phyloP scores from a whole-genome alignment of 1,284 basidiomycete genomes.

The Mycosarcoma mackinlayi region DNA sequence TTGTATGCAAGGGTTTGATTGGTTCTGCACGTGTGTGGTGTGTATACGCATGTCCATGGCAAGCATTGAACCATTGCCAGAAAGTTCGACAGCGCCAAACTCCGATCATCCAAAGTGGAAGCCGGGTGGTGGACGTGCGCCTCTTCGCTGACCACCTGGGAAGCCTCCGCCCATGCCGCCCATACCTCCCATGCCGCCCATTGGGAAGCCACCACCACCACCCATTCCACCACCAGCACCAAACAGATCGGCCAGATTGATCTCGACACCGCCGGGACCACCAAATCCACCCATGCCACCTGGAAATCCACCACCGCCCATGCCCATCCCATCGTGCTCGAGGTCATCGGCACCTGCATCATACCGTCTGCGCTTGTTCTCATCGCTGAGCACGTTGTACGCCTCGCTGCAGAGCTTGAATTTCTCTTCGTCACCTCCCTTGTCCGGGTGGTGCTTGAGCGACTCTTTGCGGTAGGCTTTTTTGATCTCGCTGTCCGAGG shows the following conservation, averaged over 20 bases:
- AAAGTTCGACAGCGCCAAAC: too few species aligned
- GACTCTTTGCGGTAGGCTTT: conserved; percentile 69
- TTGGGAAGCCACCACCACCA: conserved; percentile 19
- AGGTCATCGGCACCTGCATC: conserved; percentile 65
- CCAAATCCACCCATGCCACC: conserved; percentile 43
- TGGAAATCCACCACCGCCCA: conserved; percentile 22
- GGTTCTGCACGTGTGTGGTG: too few species aligned
- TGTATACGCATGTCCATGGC: too few species aligned
- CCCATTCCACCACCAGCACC: conserved; percentile 54
- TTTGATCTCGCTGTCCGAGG: conserved; percentile 84
- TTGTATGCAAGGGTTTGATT: too few species aligned
- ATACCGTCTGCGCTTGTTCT: conserved; percentile 62
- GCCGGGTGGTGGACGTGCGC: conserved; percentile 41
- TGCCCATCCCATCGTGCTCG: conserved; percentile 54
- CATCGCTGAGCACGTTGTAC: conserved; percentile 62
- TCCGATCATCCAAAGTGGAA: conserved; percentile 43
- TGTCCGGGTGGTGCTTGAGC: conserved; percentile 68
- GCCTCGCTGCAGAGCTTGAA: conserved; percentile 67
- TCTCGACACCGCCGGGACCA: conserved; percentile 52
- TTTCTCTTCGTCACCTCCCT: conserved; percentile 67
- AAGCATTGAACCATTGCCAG: too few species aligned
- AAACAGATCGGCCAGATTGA: conserved; percentile 66
- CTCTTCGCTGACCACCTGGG: conserved; percentile 27
- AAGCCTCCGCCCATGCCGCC: conserved; percentile 27
- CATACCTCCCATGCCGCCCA: conserved; percentile 51